Percentiles rank a stretch among this genome's conserved stretches.
Conservation (phyloP, 176 grass and related monocot species). For the Neostapfia colusana region DNA sequence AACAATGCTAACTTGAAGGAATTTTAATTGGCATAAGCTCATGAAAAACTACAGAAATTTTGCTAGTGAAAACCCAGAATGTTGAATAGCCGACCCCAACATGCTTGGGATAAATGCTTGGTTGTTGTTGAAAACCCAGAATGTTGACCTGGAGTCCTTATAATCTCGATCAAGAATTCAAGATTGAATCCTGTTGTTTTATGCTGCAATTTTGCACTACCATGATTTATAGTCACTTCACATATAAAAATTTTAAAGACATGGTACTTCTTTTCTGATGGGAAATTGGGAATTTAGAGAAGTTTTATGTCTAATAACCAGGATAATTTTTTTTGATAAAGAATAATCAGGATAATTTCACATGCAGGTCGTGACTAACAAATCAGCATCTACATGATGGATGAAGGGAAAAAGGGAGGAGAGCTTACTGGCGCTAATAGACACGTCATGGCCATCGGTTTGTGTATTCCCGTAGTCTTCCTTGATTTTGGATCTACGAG, state of each 20-base stretch:
- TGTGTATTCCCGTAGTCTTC: conserved; percentile 35
- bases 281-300: background rate
- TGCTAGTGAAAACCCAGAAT: background rate
- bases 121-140: background rate
- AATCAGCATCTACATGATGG: background rate
- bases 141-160: too few relatives aligned
- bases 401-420: conserved; percentile 20
- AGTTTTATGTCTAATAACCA: background rate
- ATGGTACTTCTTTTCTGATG: background rate
- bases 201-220: conserved; percentile 25
- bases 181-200: conserved; percentile 1
- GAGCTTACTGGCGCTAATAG: conserved; percentile 53
- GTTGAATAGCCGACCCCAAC: too few relatives aligned
- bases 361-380: background rate
- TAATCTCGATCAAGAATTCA: conserved; percentile 6
- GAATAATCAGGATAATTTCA: conserved; percentile 11
- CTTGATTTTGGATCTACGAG: conserved; percentile 15
- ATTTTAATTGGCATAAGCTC: conserved; percentile 6
- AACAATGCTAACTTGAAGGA: background rate
- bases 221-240: background rate
- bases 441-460: conserved; percentile 40
- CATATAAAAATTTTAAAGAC: background rate
- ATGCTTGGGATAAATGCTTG: too few relatives aligned
- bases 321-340: too few relatives aligned
- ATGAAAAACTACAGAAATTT: background rate